Conservation (phyloP, 352 stramenopile species). For the Peronospora farinosa region DNA sequence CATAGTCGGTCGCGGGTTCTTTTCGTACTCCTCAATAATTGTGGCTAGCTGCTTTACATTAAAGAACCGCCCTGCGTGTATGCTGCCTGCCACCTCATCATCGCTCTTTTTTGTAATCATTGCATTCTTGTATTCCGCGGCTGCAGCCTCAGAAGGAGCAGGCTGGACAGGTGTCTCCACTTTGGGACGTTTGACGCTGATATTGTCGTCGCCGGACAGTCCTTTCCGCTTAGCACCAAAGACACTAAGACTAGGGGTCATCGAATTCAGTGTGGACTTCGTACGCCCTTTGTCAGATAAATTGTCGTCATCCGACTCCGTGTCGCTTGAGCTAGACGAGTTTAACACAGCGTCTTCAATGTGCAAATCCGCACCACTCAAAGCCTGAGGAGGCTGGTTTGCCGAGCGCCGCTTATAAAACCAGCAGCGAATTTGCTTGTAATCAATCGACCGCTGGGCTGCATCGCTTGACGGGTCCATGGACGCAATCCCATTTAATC, state of each 20-base stretch:
- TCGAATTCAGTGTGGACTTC: slow-evolving; percentile 26
- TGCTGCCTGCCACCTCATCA: slow-evolving; percentile 19
- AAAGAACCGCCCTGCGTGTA: slow-evolving; percentile 64
- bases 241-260: slow-evolving; percentile 6
- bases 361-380: slow-evolving; percentile 50
- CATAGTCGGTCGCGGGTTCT: slow-evolving; percentile 60
- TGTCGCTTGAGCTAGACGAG: slow-evolving; percentile 61
- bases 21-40: slow-evolving; percentile 83
- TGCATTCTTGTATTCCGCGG: slow-evolving; percentile 12
- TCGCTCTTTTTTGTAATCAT: slow-evolving; percentile 13
- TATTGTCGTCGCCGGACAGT: slow-evolving; percentile 19
- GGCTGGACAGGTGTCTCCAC: slow-evolving; percentile 16
- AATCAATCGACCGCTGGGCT: slow-evolving; percentile 64
- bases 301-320: slow-evolving; percentile 60
- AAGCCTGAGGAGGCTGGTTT: slow-evolving; percentile 65
- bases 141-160: neutral
- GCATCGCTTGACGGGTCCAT: slow-evolving; percentile 48
- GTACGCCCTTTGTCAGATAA: slow-evolving; percentile 27
- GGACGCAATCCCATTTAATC: slow-evolving; percentile 62
- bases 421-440: slow-evolving; percentile 85
- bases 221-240: slow-evolving; percentile 29
- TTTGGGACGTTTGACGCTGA: slow-evolving; percentile 27
- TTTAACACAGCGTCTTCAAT: slow-evolving; percentile 31
- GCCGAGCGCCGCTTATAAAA: slow-evolving; percentile 84
- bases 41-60: slow-evolving; percentile 82